Conservation (phyloP, 2,329 filamentous ascomycete genomes). For the Penicillium hesseltinei region DNA sequence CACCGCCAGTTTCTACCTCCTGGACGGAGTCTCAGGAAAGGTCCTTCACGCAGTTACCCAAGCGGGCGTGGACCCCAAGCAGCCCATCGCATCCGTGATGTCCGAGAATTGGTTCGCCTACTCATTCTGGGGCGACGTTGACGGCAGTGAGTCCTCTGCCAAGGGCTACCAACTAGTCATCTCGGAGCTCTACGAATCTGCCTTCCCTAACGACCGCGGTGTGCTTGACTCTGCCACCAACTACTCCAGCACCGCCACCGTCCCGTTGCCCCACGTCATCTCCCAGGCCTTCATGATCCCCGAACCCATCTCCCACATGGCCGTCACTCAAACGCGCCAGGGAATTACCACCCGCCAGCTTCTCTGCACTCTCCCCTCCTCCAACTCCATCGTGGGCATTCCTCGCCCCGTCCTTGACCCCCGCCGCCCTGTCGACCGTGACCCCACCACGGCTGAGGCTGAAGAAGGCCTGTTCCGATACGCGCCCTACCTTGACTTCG, state of each 20-base stretch:
- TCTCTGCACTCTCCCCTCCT: conserved; percentile 71
- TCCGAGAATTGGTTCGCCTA: conserved; percentile 97
- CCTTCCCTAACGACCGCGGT: conserved; percentile 78
- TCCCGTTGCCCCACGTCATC: conserved; percentile 68
- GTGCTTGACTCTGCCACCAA: conserved; percentile 67
- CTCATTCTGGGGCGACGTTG: conserved; percentile 64
- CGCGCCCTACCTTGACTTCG: conserved; percentile 73
- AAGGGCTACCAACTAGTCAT: conserved; percentile 85
- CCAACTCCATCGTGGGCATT: conserved; percentile 74
- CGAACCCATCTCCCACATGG: conserved; percentile 72
- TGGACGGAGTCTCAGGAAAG: conserved; percentile 83
- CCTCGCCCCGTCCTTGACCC: conserved; percentile 79
- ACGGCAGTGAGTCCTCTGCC: conserved; percentile 48
- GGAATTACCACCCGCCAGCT: conserved; percentile 84
- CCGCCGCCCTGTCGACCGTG: conserved; percentile 78
- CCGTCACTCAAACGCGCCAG: conserved; percentile 85
- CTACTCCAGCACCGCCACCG: conserved; percentile 64
- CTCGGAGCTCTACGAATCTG: conserved; percentile 87
- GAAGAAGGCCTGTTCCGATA: conserved; percentile 84
- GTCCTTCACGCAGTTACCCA: conserved; percentile 71
- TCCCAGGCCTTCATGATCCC: conserved; percentile 79
- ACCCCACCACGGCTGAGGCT: conserved; percentile 73
- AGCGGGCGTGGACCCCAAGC: conserved; percentile 68
- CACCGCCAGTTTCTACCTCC: conserved; percentile 69
- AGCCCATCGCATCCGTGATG: conserved; percentile 72